These are phyloP conservation scores for Exophiala mesophila DNA, from an alignment of 2,329 filamentous ascomycete genomes.

Conservation along the genomic window DNA sequence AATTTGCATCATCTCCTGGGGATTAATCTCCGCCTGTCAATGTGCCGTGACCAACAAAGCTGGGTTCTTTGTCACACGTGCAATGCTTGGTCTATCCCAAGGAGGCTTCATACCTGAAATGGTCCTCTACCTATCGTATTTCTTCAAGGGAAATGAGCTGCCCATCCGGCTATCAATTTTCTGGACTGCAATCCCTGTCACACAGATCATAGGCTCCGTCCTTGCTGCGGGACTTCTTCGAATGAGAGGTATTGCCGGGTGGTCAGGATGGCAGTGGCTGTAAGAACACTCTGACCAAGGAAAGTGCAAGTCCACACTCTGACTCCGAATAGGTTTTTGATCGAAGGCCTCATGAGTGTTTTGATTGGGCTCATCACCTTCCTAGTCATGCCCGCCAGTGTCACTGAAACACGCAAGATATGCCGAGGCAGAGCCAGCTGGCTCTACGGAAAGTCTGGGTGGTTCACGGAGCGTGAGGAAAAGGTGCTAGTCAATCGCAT, in stretches of 20 bases:
- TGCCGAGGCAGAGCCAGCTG: constrained; percentile 36
- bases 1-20: constrained; percentile 49
- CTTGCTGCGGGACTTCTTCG: constrained; percentile 26
- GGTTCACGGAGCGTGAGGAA: constrained; percentile 62
- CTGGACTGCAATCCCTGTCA: constrained; percentile 56
- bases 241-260: constrained; percentile 33
- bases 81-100: constrained; percentile 43
- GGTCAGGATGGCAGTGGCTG: constrained; percentile 27
- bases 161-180: constrained; percentile 63
- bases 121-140: constrained; percentile 47
- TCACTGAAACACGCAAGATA: constrained; percentile 36
- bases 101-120: constrained; percentile 49
- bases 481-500: constrained; percentile 58
- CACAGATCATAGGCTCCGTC: constrained; percentile 17
- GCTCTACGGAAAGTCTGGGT: constrained; percentile 54
- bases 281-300: not conserved
- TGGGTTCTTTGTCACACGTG: constrained; percentile 34
- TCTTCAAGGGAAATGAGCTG: constrained; percentile 66
- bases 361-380: constrained; percentile 40
- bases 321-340: constrained; percentile 27
- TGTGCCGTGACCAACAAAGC: constrained; percentile 39
- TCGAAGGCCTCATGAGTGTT: constrained; percentile 41
- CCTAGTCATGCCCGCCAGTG: constrained; percentile 37
- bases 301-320: not conserved
- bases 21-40: constrained; percentile 43